Conservation (phyloP, 1,139 yeast genomes). For the Candida albicans region DNA sequence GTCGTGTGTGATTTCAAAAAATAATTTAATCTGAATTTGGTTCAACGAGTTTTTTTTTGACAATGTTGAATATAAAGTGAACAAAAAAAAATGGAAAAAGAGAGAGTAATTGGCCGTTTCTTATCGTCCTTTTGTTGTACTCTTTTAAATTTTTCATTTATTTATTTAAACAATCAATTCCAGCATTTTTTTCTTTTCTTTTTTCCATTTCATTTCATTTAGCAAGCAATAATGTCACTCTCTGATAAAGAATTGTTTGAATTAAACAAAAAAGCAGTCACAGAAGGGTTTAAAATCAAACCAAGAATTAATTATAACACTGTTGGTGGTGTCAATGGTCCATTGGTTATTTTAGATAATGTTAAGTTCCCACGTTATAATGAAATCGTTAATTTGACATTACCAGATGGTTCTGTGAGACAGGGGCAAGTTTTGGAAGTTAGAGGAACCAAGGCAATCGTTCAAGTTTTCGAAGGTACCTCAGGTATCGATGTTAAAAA, state of each 20-base stretch:
- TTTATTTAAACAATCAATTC: background rate
- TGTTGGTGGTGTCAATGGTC: conserved; percentile 97
- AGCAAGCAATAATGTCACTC: conserved; percentile 26
- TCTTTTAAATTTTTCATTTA: background rate
- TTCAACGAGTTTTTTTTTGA: no score
- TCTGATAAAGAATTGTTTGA: conserved; percentile 65
- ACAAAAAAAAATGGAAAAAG: no score
- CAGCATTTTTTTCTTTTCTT: no score
- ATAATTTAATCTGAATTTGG: no score
- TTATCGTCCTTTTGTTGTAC: background rate
- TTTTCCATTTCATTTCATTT: background rate
- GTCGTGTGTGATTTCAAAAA: no score
- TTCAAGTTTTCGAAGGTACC: conserved; percentile 98
- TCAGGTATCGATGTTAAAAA: conserved; percentile 97
- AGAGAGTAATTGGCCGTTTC: no score
- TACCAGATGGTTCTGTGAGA: conserved; percentile 91
- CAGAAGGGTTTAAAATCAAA: conserved; percentile 84
- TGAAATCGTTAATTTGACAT: conserved; percentile 93
- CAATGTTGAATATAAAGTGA: no score
- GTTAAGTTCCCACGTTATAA: conserved; percentile 95
- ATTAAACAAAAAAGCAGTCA: conserved; percentile 86
- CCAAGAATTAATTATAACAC: conserved; percentile 93
- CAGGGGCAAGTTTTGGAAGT: conserved; percentile 99
- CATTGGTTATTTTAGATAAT: conserved; percentile 91
- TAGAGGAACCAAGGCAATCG: conserved; percentile 94